These are phyloP conservation scores for Venturia effusa DNA, from an alignment of 2,329 filamentous ascomycete genomes.

Conservation along the genomic window DNA sequence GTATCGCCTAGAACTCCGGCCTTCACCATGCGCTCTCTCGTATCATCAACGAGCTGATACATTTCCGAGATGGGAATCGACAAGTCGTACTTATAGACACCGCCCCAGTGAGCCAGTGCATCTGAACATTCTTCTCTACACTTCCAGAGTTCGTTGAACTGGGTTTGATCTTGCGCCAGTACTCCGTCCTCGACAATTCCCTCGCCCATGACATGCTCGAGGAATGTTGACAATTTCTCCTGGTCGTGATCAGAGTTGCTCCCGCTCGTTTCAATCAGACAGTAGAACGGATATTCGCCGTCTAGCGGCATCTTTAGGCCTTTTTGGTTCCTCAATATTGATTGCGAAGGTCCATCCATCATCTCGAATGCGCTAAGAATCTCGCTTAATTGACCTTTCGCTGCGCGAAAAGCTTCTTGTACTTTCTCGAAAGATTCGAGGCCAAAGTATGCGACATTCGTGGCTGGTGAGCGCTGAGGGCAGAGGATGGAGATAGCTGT, in stretches of 20 bases:
- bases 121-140: conserved; percentile 94
- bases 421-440: conserved; percentile 84
- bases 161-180: conserved; percentile 85
- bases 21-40: conserved; percentile 57
- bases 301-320: conserved; percentile 73
- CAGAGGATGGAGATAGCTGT: conserved; percentile 84
- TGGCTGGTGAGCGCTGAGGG: conserved; percentile 72
- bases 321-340: conserved; percentile 63
- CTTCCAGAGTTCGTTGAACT: conserved; percentile 73
- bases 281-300: conserved; percentile 83
- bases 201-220: conserved; percentile 83
- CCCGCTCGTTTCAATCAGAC: conserved; percentile 89
- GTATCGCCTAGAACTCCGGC: conserved; percentile 66
- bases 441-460: conserved; percentile 93
- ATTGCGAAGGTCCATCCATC: conserved; percentile 81
- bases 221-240: conserved; percentile 74
- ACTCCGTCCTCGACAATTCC: conserved; percentile 85
- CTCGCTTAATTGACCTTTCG: conserved; percentile 82
- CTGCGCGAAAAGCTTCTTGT: conserved; percentile 74
- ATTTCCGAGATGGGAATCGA: conserved; percentile 84
- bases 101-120: conserved; percentile 77
- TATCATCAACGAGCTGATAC: conserved; percentile 83
- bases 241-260: conserved; percentile 89
- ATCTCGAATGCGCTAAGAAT: conserved; percentile 96
- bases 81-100: conserved; percentile 97